These are phyloP conservation scores for Naganishia vaughanmartiniae DNA, from an alignment of 768 basidiomycete species.

Conservation along the genomic window DNA sequence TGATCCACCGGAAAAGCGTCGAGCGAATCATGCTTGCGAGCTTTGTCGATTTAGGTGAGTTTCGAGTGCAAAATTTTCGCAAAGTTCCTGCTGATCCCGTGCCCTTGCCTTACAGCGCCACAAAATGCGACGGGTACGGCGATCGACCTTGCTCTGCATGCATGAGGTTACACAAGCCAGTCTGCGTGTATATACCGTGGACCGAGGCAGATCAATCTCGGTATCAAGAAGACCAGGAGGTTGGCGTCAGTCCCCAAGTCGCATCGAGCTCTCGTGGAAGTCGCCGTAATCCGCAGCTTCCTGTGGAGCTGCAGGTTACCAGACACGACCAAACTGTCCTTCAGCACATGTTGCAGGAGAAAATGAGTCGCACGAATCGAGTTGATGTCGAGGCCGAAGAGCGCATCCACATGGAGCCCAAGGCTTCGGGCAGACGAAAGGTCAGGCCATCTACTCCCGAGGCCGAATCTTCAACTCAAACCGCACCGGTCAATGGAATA, in stretches of 20 bases:
- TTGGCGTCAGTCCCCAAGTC: not conserved
- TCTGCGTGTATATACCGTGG: conserved; percentile 3
- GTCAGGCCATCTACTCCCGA: not conserved
- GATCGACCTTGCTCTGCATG: conserved; percentile 13
- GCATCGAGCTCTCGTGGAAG: not conserved
- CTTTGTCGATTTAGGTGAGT: conserved; percentile 8
- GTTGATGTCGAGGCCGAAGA: no score
- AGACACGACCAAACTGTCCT: conserved; percentile 9
- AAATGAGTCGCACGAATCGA: no score
- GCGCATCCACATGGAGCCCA: no score
- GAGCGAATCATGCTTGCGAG: conserved; percentile 10
- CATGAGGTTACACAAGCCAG: not conserved
- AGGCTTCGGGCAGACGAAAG: not conserved
- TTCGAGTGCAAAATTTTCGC: no score
- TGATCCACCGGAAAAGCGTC: not conserved
- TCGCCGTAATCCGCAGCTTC: not conserved
- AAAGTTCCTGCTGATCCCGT: not conserved
- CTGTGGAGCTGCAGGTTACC: conserved; percentile 10
- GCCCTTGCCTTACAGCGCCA: not conserved
- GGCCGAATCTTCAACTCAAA: not conserved
- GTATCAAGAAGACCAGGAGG: not conserved
- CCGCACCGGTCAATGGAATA: not conserved
- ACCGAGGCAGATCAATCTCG: not conserved
- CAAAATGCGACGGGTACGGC: conserved; percentile 15
- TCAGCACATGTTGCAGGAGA: not conserved